A percentile compares a stretch with the other conserved stretches of the same genome.
Conservation (phyloP, 257 asterid genomes). For the Fraxinus americana region DNA sequence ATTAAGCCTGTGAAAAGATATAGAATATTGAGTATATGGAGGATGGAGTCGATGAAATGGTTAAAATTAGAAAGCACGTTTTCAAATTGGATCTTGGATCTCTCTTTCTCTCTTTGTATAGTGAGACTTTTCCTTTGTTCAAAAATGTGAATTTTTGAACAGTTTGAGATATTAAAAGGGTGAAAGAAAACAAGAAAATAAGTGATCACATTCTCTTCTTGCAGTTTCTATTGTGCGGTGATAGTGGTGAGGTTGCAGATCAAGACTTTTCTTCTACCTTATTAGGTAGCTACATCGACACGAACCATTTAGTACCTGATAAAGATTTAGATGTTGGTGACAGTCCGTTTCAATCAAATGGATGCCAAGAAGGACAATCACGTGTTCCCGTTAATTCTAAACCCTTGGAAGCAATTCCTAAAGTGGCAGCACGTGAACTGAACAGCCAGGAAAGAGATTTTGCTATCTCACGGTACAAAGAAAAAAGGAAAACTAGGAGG, state of each 20-base stretch:
- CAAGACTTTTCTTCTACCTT: constrained; percentile 50
- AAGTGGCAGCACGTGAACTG: constrained; percentile 50
- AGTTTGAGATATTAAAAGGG: not conserved
- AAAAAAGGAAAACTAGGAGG: constrained; percentile 93
- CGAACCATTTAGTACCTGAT: constrained; percentile 60
- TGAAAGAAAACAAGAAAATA: not conserved
- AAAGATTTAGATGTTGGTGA: constrained; percentile 64
- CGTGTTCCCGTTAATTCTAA: constrained; percentile 35
- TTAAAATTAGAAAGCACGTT: too few species aligned
- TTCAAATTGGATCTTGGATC: not conserved
- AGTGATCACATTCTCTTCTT: constrained; percentile 26
- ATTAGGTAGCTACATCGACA: constrained; percentile 42
- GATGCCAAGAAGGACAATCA: constrained; percentile 49
- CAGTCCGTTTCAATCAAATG: constrained; percentile 32
- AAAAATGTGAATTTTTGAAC: not conserved
- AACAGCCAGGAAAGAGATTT: constrained; percentile 81
- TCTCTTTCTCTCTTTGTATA: not conserved
- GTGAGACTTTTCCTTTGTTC: not conserved
- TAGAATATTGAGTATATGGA: not conserved
- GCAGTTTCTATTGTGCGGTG: constrained; percentile 55
- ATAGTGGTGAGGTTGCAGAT: constrained; percentile 40
- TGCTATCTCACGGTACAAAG: constrained; percentile 86
- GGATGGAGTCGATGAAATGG: not conserved
- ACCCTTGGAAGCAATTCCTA: constrained; percentile 41
- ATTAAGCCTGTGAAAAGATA: not conserved